A percentile compares a stretch with the other conserved stretches of the same genome.
Conservation (phyloP, 2,329 filamentous ascomycete genomes). For the Pseudogymnoascus sp. region DNA sequence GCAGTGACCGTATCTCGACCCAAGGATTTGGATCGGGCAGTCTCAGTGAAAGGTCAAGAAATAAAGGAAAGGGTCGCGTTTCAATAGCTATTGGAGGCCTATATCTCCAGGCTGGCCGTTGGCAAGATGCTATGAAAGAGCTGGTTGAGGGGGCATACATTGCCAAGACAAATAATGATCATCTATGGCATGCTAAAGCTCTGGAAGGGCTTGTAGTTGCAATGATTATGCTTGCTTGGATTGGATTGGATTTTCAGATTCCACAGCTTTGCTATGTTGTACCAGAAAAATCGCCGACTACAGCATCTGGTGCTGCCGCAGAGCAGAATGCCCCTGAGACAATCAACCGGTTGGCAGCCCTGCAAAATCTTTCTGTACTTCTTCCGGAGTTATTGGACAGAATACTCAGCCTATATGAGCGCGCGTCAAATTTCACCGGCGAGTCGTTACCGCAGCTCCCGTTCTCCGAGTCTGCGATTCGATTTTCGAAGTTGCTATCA, state of each 20-base stretch:
- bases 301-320: slow-evolving; percentile 16
- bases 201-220: slow-evolving; percentile 80
- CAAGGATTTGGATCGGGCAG: slow-evolving; percentile 67
- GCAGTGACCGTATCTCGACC: slow-evolving; percentile 50
- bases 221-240: slow-evolving; percentile 77
- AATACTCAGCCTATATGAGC: slow-evolving; percentile 66
- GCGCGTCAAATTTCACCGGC: slow-evolving; percentile 53
- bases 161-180: slow-evolving; percentile 75
- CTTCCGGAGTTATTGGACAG: slow-evolving; percentile 70
- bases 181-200: slow-evolving; percentile 96
- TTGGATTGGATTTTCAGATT: slow-evolving; percentile 75
- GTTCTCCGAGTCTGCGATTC: slow-evolving; percentile 64
- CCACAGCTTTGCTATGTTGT: slow-evolving; percentile 43
- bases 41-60: slow-evolving; percentile 68
- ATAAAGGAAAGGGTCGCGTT: slow-evolving; percentile 72
- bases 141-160: slow-evolving; percentile 71
- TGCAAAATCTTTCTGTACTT: slow-evolving; percentile 48
- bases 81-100: slow-evolving; percentile 75
- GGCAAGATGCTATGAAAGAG: slow-evolving; percentile 80
- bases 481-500: slow-evolving; percentile 64
- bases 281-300: slow-evolving; percentile 27
- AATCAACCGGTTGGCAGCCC: slow-evolving; percentile 27
- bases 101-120: slow-evolving; percentile 82
- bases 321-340: slow-evolving; percentile 27
- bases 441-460: slow-evolving; percentile 66